Base-by-base conservation (phyloP, 345 rosid species). In the Hibiscus tridactylites region DNA sequence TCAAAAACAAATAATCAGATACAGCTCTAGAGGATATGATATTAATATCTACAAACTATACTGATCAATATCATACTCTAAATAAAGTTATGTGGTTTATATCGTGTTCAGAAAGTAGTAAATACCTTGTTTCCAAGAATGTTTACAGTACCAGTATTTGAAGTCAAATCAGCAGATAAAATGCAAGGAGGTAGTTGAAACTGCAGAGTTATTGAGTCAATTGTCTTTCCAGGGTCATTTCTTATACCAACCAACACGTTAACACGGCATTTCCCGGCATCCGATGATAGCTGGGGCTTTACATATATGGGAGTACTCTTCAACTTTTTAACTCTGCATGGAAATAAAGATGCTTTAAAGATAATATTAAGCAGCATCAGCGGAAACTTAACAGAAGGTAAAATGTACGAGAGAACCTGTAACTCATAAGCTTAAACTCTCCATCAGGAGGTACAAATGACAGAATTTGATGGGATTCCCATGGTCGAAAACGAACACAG, bases 391-490 rank as follows among this genome's bases (percentile, higher is more conserved):
- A 26, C 63, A 64, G 21, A 73, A 26, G 31, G 15, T 56, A 16
- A 24, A 31, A 31, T 42, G 28, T n/a, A 42, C 11, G 19, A 52
- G 58, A 78, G 79, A 16, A 90, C 98, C 98, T 92, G 89, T 95
- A 95, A 83, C 90, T 92, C 99, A 95, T 90, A 82, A 92, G 98
- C 83, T 84, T 92, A 79, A 95, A 95, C 75, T 80, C 86, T 68
- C 99, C 98, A 80, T 95, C 99, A 58, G 99, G 98, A 79, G 99
- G 99, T 53, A 95, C 91, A 82, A 95, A 95, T 35, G 99, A 90
- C 52, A 95, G 84, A 74, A 90, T 76, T 80, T 92, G 98, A 84
- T 90, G 88, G 57, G 98, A 87, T 71, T 92, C 99, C 99, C 99
- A 92, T 19, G 94, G 97, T 64, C 93, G 87, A 79, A 83, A 92